Conservation (phyloP, 1,284 basidiomycete genomes). For the Vanrija pseudolonga region DNA sequence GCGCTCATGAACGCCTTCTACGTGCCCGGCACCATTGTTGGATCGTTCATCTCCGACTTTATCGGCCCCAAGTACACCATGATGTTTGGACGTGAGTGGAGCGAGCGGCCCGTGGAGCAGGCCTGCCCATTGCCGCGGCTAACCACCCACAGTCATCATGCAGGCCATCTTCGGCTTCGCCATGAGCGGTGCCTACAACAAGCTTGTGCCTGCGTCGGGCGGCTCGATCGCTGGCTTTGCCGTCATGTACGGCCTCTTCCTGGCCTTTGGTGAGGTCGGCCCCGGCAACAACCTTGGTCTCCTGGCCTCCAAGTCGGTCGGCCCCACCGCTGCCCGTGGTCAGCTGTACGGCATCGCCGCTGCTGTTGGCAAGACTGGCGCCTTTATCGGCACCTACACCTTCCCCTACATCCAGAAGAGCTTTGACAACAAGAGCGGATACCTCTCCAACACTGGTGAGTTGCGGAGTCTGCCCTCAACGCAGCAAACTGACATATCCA, state of each 20-base stretch:
- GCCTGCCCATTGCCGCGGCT: too few relatives aligned
- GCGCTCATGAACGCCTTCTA: conserved; percentile 52
- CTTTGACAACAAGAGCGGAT: conserved; percentile 19
- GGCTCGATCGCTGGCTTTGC: conserved; percentile 68
- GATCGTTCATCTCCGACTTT: conserved; percentile 37
- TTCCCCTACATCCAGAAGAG: conserved; percentile 58
- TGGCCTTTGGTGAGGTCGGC: conserved; percentile 64
- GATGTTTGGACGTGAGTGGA: conserved; percentile 50
- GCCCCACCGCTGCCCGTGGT: conserved; percentile 78
- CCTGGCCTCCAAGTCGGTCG: conserved; percentile 67
- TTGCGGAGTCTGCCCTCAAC: too few relatives aligned
- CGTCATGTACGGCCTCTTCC: conserved; percentile 82
- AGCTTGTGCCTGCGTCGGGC: conserved; percentile 15
- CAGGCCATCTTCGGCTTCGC: conserved; percentile 79
- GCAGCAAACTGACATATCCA: conserved; percentile 33
- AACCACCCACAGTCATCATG: conserved; percentile 56
- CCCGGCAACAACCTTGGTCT: conserved; percentile 76
- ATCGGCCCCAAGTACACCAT: conserved; percentile 57
- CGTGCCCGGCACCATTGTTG: conserved; percentile 32
- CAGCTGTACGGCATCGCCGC: conserved; percentile 81
- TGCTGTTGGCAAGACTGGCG: conserved; percentile 71
- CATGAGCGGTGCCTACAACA: conserved; percentile 71
- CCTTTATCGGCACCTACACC: conserved; percentile 72
- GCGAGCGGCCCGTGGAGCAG: too few relatives aligned
- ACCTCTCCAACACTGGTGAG: conserved; percentile 40